Conservation (phyloP, 257 asterid genomes). For the Linderniella brevidens region DNA sequence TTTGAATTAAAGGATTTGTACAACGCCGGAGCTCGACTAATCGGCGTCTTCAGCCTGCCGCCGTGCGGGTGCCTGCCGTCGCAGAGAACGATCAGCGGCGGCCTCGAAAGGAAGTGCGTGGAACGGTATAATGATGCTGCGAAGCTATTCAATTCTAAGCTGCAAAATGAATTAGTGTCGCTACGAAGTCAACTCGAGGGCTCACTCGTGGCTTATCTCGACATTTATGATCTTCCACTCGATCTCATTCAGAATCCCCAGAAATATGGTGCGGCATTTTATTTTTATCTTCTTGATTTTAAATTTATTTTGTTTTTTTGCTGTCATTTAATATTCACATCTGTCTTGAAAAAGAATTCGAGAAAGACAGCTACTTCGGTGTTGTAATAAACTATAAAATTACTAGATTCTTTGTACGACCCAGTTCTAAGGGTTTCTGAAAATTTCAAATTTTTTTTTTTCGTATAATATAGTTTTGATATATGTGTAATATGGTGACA, state of each 20-base stretch:
- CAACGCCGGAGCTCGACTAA: slow-evolving; percentile 30
- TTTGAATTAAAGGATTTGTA: slow-evolving; percentile 36
- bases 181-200: slow-evolving; percentile 19
- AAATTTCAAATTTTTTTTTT: too few species aligned
- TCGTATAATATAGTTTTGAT: too few species aligned
- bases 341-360: too few species aligned
- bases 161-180: slow-evolving; percentile 13
- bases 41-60: slow-evolving; percentile 21
- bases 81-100: slow-evolving; percentile 33
- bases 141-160: slow-evolving; percentile 19
- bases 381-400: too few species aligned
- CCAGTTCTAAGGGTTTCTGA: too few species aligned
- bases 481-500: too few species aligned
- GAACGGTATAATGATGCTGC: slow-evolving; percentile 23
- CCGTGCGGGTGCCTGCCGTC: slow-evolving; percentile 39
- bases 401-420: too few species aligned
- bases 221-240: slow-evolving; percentile 21
- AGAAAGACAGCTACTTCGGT: too few species aligned
- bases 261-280: slow-evolving; percentile 17
- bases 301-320: too few species aligned
- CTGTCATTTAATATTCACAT: too few species aligned
- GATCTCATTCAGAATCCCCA: slow-evolving; percentile 30
- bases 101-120: slow-evolving; percentile 10
- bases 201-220: slow-evolving; percentile 25
- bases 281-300: too few species aligned